Conservation (phyloP, 805 yeast genomes). For the Teunomyces barrocoloradensis region DNA sequence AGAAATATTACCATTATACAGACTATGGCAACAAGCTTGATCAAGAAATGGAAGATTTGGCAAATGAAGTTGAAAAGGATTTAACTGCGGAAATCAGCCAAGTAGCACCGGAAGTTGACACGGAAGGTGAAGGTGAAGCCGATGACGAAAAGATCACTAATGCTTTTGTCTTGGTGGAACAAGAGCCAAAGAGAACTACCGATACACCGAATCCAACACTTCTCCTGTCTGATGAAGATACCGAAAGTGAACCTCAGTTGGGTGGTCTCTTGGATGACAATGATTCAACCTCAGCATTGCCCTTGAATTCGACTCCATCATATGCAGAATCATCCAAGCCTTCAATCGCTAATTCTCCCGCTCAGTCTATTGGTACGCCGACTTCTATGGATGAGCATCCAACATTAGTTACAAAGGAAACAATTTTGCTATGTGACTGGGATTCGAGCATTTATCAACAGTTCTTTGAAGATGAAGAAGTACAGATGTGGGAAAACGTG, state of each 20-base stretch:
- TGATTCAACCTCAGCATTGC: slow-evolving; percentile 8
- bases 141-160: slow-evolving; percentile 9
- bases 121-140: slow-evolving; percentile 4
- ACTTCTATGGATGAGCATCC: slow-evolving; percentile 15
- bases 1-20: slow-evolving; percentile 32
- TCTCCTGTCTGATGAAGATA: slow-evolving; percentile 28
- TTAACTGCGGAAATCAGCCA: slow-evolving; percentile 5
- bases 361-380: slow-evolving; percentile 4
- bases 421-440: slow-evolving; percentile 66
- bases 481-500: slow-evolving; percentile 54
- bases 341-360: slow-evolving; percentile 19
- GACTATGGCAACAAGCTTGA: slow-evolving; percentile 13
- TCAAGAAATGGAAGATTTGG: slow-evolving; percentile 12
- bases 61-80: slow-evolving; percentile 10
- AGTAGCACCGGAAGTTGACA: slow-evolving; percentile 5
- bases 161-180: slow-evolving; percentile 20
- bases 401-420: slow-evolving; percentile 16
- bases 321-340: slow-evolving; percentile 18
- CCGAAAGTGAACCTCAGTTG: slow-evolving; percentile 22
- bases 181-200: slow-evolving; percentile 6
- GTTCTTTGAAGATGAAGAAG: slow-evolving; percentile 52
- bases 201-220: slow-evolving; percentile 8
- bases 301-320: slow-evolving; percentile 17
- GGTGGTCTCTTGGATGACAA: slow-evolving; percentile 12
- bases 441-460: slow-evolving; percentile 42